Evolutionary conservation across 495 filamentous ascomycete species (phyloP).

Genomic region (Podospora fimiseda): DNA sequence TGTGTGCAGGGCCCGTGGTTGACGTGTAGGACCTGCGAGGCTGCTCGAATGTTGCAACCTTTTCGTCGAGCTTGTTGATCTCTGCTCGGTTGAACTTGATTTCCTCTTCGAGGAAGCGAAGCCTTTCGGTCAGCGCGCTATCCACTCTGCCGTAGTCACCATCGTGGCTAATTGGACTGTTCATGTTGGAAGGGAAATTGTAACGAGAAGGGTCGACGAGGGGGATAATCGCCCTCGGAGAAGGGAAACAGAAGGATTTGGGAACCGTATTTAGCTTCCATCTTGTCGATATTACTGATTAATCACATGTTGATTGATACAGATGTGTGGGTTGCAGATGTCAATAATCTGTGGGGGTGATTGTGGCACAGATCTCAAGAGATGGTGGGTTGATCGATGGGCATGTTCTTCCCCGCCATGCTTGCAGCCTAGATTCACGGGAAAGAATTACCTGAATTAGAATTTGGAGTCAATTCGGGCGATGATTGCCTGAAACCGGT

Average conservation of each 20-base stretch:
- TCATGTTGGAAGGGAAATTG: too few relatives aligned
- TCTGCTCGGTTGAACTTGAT: slow-evolving; percentile 9
- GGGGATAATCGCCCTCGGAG: too few relatives aligned
- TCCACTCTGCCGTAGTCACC: neutral
- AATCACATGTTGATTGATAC: too few relatives aligned
- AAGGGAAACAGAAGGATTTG: slow-evolving; percentile 35
- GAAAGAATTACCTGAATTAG: too few relatives aligned
- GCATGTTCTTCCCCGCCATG: too few relatives aligned
- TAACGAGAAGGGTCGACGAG: too few relatives aligned
- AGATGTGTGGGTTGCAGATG: too few relatives aligned
- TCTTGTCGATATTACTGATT: neutral
- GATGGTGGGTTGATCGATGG: neutral
- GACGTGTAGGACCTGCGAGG: neutral
- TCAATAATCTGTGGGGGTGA: neutral
- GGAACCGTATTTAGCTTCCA: neutral
- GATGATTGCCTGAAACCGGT: too few relatives aligned
- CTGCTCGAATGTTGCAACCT: slow-evolving; percentile 6
- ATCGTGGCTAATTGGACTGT: too few relatives aligned
- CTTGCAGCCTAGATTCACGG: too few relatives aligned
- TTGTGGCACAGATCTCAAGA: neutral
- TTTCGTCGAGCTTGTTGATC: slow-evolving; percentile 1
- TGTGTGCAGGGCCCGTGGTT: neutral
- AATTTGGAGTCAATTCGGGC: too few relatives aligned
- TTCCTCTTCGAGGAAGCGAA: slow-evolving; percentile 7
- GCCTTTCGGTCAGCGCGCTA: neutral